phyloP scores from a whole-genome alignment of 139 green algal genomes.

The Chloropicon primus region DNA sequence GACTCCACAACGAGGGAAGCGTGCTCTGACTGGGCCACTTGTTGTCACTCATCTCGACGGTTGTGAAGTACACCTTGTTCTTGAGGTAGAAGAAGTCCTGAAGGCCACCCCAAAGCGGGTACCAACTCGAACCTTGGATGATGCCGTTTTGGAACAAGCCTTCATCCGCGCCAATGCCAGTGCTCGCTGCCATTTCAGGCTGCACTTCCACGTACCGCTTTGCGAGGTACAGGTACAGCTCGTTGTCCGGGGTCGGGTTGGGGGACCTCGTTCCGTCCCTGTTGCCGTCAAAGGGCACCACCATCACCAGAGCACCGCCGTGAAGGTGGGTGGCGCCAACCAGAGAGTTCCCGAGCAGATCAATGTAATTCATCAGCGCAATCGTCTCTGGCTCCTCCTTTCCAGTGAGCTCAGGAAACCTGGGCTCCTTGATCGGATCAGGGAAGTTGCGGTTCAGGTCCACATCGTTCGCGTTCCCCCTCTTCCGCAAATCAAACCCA shows the following conservation, averaged over 20 bases:
- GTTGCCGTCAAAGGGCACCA: neutral
- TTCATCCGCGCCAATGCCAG: neutral
- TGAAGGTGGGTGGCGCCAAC: neutral
- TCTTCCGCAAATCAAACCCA: slow-evolving; percentile 42
- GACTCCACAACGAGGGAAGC: neutral
- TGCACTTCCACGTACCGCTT: neutral
- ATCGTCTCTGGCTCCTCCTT: slow-evolving; percentile 50
- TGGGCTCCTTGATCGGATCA: slow-evolving; percentile 37
- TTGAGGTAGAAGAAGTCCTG: neutral
- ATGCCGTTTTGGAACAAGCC: neutral
- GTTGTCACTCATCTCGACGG: neutral
- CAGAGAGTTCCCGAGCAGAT: neutral
- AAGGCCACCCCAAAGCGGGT: neutral
- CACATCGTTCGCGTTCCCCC: slow-evolving; percentile 19
- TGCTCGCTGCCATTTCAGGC: neutral
- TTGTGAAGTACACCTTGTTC: neutral
- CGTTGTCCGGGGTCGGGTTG: neutral
- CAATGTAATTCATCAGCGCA: slow-evolving; percentile 48
- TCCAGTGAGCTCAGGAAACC: slow-evolving; percentile 14
- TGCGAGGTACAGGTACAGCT: neutral
- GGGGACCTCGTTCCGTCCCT: neutral
- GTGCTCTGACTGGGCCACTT: neutral
- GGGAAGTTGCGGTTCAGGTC: slow-evolving; percentile 91
- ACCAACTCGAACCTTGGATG: neutral
- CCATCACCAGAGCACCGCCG: neutral